A percentile compares a stretch with the other conserved stretches of the same genome.
Evolutionary conservation across 768 basidiomycete genomes (phyloP).

Genomic region (Boletales sp.): DNA sequence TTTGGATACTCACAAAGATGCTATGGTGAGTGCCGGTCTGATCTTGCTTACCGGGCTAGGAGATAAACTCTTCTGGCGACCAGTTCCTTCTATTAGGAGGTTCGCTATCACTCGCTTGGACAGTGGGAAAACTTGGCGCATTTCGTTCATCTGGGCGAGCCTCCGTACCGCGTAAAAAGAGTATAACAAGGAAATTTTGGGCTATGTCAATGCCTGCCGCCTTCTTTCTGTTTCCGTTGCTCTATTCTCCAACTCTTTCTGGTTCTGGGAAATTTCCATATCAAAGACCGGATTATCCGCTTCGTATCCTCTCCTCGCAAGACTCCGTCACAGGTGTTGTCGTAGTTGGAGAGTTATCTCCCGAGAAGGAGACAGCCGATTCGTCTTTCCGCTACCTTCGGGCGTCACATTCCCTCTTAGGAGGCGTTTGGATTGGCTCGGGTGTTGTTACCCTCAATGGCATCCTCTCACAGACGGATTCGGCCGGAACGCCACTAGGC

Average conservation of each 20-base stretch:
- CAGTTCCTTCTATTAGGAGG: conserved; percentile 27
- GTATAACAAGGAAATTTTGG: conserved; percentile 8
- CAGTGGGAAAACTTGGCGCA: conserved; percentile 1
- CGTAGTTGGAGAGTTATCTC: conserved; percentile 70
- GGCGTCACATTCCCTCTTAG: conserved; percentile 61
- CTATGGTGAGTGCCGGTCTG: conserved; percentile 14
- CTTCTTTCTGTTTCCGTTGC: conserved; percentile 35
- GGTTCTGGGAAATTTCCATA: conserved; percentile 51
- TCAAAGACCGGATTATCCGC: conserved; percentile 47
- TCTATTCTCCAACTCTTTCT: conserved; percentile 57
- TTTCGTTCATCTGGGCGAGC: neutral
- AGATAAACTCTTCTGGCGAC: neutral
- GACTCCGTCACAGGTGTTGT: conserved; percentile 78
- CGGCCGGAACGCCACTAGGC: conserved; percentile 52
- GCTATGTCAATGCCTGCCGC: conserved; percentile 24
- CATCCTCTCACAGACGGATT: conserved; percentile 44
- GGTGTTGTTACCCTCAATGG: conserved; percentile 42
- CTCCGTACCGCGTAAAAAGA: neutral
- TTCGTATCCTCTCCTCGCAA: conserved; percentile 65
- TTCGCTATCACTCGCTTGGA: conserved; percentile 11
- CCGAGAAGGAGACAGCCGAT: conserved; percentile 31
- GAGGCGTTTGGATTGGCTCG: conserved; percentile 76
- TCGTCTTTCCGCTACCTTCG: conserved; percentile 57
- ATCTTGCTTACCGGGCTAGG: conserved; percentile 1
- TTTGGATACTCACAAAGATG: conserved; percentile 18